Conservation (phyloP, 2,329 filamentous ascomycete species). For the Fusarium sp. region DNA sequence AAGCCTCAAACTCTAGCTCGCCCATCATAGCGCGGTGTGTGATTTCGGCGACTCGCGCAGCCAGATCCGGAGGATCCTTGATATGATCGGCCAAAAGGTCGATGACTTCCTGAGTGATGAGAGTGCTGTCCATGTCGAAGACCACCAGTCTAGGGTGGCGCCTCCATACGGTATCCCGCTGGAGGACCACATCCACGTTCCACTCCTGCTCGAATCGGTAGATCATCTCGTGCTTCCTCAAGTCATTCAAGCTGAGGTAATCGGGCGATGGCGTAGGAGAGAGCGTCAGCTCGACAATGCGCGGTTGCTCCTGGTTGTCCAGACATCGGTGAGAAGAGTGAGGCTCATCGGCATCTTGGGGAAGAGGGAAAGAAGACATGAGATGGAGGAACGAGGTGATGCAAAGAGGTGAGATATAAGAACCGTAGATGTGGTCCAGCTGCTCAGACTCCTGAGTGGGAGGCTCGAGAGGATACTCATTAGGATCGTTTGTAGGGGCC, state of each 20-base stretch:
- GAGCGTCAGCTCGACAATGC: constrained; percentile 75
- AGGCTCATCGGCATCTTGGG: constrained; percentile 64
- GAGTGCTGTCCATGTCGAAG: constrained; percentile 98
- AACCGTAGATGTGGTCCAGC: constrained; percentile 75
- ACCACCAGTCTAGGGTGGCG: constrained; percentile 88
- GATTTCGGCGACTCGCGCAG: constrained; percentile 86
- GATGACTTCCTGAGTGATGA: constrained; percentile 98
- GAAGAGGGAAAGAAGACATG: constrained; percentile 72
- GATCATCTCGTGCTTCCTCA: constrained; percentile 84
- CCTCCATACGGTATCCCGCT: constrained; percentile 79
- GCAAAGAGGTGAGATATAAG: constrained; percentile 74
- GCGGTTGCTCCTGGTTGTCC: constrained; percentile 70
- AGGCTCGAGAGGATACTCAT: constrained; percentile 72
- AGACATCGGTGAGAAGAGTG: constrained; percentile 75
- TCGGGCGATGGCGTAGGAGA: constrained; percentile 70
- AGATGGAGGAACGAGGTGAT: constrained; percentile 75
- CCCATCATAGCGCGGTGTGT: constrained; percentile 96
- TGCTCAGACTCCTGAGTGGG: constrained; percentile 67
- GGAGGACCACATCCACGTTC: constrained; percentile 87
- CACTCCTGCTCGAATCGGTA: constrained; percentile 89
- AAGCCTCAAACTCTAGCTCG: constrained; percentile 90
- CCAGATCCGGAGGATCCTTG: constrained; percentile 75
- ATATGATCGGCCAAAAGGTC: constrained; percentile 91
- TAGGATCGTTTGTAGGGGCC: constrained; percentile 69
- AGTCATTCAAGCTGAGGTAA: constrained; percentile 75